phyloP scores from a whole-genome alignment of 2,329 filamentous ascomycete species.

The Shiraia sp. region DNA sequence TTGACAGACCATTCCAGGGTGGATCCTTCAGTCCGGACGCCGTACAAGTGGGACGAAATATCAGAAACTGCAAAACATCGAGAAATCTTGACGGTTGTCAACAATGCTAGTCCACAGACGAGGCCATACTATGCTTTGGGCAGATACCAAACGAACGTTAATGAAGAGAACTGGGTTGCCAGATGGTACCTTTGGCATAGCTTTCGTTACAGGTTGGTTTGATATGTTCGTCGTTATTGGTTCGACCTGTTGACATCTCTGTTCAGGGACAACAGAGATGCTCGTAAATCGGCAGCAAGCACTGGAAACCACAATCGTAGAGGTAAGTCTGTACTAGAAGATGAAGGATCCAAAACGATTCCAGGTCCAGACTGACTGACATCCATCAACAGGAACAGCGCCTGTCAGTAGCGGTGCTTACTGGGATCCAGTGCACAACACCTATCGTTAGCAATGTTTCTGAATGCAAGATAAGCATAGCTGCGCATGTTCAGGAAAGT shows the following conservation, averaged over 20 bases:
- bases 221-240: too few species aligned
- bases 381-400: conserved; percentile 5
- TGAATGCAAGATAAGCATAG: neutral
- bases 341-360: neutral
- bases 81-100: conserved; percentile 50
- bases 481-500: neutral
- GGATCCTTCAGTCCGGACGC: conserved; percentile 36
- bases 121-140: conserved; percentile 49
- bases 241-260: conserved; percentile 1
- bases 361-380: conserved; percentile 2
- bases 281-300: conserved; percentile 6
- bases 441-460: conserved; percentile 17
- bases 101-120: conserved; percentile 45
- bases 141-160: conserved; percentile 44
- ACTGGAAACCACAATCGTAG: neutral
- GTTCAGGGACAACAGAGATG: conserved; percentile 40
- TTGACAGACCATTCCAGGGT: conserved; percentile 43
- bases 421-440: conserved; percentile 29
- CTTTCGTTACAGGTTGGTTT: conserved; percentile 48
- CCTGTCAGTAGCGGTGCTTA: conserved; percentile 12
- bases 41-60: conserved; percentile 53
- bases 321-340: conserved; percentile 1
- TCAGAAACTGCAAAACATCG: conserved; percentile 53
- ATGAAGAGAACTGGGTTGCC: conserved; percentile 55
- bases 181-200: conserved; percentile 58